Evolutionary conservation across 306 rosid genomes (phyloP).

Genomic region (Erythrophleum fordii): DNA sequence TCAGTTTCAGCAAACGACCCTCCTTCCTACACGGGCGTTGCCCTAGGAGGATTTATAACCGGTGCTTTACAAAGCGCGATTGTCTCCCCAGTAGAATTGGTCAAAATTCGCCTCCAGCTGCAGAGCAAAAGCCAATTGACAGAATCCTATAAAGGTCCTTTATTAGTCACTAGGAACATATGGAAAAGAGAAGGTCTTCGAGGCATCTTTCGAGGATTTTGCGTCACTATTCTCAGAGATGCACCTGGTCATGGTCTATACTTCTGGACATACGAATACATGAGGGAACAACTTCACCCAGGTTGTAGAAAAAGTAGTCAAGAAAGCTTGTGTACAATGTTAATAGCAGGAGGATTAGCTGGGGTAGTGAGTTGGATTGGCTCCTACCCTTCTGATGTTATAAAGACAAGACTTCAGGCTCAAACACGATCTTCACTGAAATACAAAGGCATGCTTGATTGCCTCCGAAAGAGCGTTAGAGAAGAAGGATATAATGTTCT

Average conservation of each 20-base stretch:
- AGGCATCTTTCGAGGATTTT: slow-evolving; percentile 71
- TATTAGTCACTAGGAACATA: slow-evolving; percentile 53
- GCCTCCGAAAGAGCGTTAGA: slow-evolving; percentile 54
- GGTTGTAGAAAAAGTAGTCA: slow-evolving; percentile 63
- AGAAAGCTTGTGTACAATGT: slow-evolving; percentile 72
- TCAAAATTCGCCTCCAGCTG: slow-evolving; percentile 78
- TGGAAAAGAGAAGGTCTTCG: slow-evolving; percentile 63
- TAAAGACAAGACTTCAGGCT: slow-evolving; percentile 83
- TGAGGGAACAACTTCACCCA: slow-evolving; percentile 77
- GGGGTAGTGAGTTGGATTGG: slow-evolving; percentile 85
- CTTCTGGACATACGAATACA: slow-evolving; percentile 75
- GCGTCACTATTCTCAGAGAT: slow-evolving; percentile 74
- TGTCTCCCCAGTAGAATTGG: slow-evolving; percentile 66
- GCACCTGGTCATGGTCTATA: slow-evolving; percentile 71
- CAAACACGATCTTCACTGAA: slow-evolving; percentile 55
- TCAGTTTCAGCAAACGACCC: slow-evolving; percentile 51
- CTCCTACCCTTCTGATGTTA: slow-evolving; percentile 76
- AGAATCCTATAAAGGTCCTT: slow-evolving; percentile 52
- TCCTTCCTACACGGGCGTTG: slow-evolving; percentile 68
- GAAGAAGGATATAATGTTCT: slow-evolving; percentile 65
- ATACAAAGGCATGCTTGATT: slow-evolving; percentile 68
- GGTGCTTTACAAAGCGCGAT: slow-evolving; percentile 74
- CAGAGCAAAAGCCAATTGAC: slow-evolving; percentile 40
- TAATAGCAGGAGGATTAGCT: slow-evolving; percentile 80
- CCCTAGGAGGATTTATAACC: slow-evolving; percentile 69